Conservation (phyloP, 805 yeast species). For the Kockiozyma suomiensis region DNA sequence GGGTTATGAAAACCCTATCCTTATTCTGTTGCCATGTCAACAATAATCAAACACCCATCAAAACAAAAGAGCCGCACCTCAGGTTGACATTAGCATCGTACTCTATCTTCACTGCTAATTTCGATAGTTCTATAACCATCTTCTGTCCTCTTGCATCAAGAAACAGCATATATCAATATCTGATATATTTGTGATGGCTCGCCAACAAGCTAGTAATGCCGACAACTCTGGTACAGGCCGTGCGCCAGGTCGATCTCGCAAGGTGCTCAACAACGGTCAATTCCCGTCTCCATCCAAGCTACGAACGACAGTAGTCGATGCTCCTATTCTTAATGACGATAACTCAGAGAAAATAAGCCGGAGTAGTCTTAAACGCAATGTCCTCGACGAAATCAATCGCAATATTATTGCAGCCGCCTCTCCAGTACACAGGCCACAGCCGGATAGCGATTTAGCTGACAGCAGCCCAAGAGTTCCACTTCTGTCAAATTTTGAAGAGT, state of each 20-base stretch:
- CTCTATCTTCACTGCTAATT: too few species aligned
- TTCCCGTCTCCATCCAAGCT: constrained; percentile 11
- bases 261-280: constrained; percentile 4
- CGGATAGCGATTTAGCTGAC: background rate
- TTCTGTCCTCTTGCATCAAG: too few species aligned
- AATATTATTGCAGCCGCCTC: constrained; percentile 19
- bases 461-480: constrained; percentile 33
- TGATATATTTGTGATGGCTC: background rate
- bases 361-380: constrained; percentile 13
- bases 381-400: constrained; percentile 19
- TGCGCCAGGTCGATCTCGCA: constrained; percentile 1
- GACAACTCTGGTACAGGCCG: background rate
- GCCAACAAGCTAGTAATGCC: background rate
- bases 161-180: background rate
- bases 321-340: constrained; percentile 25
- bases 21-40: background rate
- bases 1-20: background rate
- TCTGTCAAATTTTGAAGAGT: constrained; percentile 62
- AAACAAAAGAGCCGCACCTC: background rate
- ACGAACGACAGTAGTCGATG: background rate
- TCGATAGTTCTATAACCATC: too few species aligned
- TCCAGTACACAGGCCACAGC: background rate
- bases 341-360: constrained; percentile 20
- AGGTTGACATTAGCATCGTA: too few species aligned
- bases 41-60: background rate